Evolutionary conservation across 352 stramenopile species (phyloP).

Genomic region (Globisporangium middletonii): DNA sequence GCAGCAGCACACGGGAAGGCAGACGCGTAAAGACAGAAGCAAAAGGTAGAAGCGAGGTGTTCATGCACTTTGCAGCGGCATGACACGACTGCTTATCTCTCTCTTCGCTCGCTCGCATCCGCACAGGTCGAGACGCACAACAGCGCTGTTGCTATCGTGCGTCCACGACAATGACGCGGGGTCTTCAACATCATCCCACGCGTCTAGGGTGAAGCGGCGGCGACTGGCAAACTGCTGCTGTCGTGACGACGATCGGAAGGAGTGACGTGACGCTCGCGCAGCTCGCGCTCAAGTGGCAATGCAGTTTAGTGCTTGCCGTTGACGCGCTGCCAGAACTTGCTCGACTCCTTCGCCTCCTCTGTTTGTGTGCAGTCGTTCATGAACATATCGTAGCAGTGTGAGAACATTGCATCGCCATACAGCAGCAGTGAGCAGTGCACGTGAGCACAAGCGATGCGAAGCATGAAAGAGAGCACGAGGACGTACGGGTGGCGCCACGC

Average conservation of each 20-base stretch:
- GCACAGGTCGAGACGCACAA: background rate
- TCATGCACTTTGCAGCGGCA: background rate
- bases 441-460: background rate
- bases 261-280: too few relatives aligned
- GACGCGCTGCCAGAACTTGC: slow-evolving; percentile 81
- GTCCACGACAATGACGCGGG: background rate
- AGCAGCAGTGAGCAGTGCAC: background rate
- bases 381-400: background rate
- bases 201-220: too few relatives aligned
- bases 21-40: too few relatives aligned
- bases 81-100: background rate
- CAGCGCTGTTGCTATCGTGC: background rate
- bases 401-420: background rate
- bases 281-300: background rate
- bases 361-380: slow-evolving; percentile 8
- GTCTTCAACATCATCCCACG: background rate
- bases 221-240: too few relatives aligned
- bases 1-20: too few relatives aligned
- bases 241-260: too few relatives aligned
- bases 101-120: background rate
- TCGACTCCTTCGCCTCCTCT: slow-evolving; percentile 83
- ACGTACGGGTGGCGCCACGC: slow-evolving; percentile 58
- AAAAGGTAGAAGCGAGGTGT: background rate
- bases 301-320: slow-evolving; percentile 80
- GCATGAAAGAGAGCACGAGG: background rate